Conservation (phyloP, 2,329 filamentous ascomycete genomes). For the Aphanoascus verrucosus region DNA sequence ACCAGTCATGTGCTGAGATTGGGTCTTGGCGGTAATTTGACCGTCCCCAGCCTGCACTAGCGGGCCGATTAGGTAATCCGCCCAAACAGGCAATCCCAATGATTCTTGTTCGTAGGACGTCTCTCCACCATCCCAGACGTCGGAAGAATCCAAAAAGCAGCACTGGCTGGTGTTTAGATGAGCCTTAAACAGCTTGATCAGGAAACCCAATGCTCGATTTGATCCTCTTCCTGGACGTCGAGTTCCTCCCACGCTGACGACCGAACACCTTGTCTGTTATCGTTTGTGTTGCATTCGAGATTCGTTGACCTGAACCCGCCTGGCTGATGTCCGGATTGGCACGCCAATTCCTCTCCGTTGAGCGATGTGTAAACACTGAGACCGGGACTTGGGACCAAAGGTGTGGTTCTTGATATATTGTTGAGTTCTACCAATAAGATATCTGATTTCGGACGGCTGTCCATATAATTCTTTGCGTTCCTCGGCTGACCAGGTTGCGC, state of each 20-base stretch:
- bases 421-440: background rate
- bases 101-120: slow-evolving; percentile 1
- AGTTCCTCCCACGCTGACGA: background rate
- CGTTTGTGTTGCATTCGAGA: slow-evolving; percentile 6
- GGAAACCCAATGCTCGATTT: slow-evolving; percentile 1
- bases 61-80: background rate
- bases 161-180: background rate
- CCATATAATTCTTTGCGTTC: background rate
- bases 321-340: slow-evolving; percentile 1
- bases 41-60: background rate
- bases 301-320: background rate
- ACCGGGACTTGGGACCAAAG: background rate
- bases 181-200: background rate
- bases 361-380: slow-evolving; percentile 1
- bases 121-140: slow-evolving; percentile 8
- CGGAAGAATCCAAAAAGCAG: background rate
- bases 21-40: background rate
- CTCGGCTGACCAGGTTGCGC: background rate
- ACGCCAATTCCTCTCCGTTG: background rate
- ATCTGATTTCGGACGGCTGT: background rate
- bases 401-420: background rate
- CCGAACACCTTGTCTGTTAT: background rate
- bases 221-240: background rate
- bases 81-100: slow-evolving; percentile 5
- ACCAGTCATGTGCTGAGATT: background rate